Percentiles rank a stretch among this genome's conserved stretches.
Conservation (phyloP, 2,329 filamentous ascomycete species). For the Didymella segeticola region DNA sequence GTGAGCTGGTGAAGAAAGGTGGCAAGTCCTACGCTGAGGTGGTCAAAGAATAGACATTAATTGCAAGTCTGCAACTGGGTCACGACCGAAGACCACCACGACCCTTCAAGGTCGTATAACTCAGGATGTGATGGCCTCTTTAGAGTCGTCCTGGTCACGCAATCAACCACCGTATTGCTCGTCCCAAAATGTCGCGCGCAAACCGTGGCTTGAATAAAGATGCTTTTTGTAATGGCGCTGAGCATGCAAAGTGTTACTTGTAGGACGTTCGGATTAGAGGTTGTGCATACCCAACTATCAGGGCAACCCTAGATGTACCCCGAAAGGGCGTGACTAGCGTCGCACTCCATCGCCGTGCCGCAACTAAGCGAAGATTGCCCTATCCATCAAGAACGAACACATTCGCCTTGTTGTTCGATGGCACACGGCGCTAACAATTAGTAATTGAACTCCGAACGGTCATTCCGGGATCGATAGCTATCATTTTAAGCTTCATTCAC, state of each 20-base stretch:
- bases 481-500: not conserved
- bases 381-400: not conserved
- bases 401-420: not conserved
- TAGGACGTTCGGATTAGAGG: not conserved
- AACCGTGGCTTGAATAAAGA: too few relatives aligned
- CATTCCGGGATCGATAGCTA: not conserved
- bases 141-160: not conserved
- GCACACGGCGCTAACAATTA: not conserved
- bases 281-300: not conserved
- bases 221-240: not conserved
- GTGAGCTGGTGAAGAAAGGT: conserved; percentile 45
- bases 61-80: too few relatives aligned
- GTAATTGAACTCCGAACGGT: not conserved
- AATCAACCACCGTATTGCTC: too few relatives aligned
- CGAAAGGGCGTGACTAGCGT: not conserved
- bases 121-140: not conserved
- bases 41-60: conserved; percentile 19
- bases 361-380: not conserved
- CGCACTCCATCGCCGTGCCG: not conserved
- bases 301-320: not conserved
- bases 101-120: too few relatives aligned
- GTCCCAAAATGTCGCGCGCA: not conserved
- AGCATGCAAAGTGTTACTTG: not conserved
- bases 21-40: conserved; percentile 32
- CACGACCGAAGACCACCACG: too few relatives aligned